phyloP scores from a whole-genome alignment of 805 yeast genomes.

The Sporopachydermia quercuum region DNA sequence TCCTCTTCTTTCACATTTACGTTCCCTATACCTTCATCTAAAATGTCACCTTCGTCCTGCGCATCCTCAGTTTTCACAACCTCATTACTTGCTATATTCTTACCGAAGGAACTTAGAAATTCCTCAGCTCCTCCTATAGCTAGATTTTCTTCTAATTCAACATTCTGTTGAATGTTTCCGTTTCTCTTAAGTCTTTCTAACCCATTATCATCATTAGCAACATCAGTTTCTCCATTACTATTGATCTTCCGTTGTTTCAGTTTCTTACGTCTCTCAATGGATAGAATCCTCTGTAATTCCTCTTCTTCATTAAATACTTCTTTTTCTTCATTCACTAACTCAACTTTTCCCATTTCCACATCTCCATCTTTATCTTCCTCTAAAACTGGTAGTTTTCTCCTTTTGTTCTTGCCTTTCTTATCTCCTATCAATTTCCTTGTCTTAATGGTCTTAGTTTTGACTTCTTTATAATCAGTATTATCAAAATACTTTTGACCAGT shows the following conservation, averaged over 20 bases:
- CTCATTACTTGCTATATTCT: too few relatives aligned
- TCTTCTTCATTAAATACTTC: slow-evolving; percentile 18
- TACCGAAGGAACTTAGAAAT: slow-evolving; percentile 15
- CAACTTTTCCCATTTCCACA: slow-evolving; percentile 20
- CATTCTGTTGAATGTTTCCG: slow-evolving; percentile 6
- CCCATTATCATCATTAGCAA: slow-evolving; percentile 31
- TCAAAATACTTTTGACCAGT: slow-evolving; percentile 9
- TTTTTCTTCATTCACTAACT: slow-evolving; percentile 18
- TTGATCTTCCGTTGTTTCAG: slow-evolving; percentile 19
- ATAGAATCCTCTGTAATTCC: slow-evolving; percentile 20
- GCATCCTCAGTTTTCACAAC: too few relatives aligned
- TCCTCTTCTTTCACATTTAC: slow-evolving; percentile 4
- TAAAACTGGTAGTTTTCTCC: slow-evolving; percentile 12
- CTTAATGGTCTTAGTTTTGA: slow-evolving; percentile 23
- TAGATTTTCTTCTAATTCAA: slow-evolving; percentile 6
- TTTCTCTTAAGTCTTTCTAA: slow-evolving; percentile 13
- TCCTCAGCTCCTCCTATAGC: slow-evolving; percentile 2
- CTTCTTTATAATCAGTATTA: slow-evolving; percentile 17
- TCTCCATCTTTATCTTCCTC: slow-evolving; percentile 20
- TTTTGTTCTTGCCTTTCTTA: slow-evolving; percentile 22
- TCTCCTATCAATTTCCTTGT: slow-evolving; percentile 27
- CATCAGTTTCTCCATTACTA: slow-evolving; percentile 16
- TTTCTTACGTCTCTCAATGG: slow-evolving; percentile 14
- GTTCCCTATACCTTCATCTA: too few relatives aligned
- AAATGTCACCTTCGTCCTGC: too few relatives aligned